Conservation (phyloP, 352 stramenopile species). For the Phytopythium montanum region DNA sequence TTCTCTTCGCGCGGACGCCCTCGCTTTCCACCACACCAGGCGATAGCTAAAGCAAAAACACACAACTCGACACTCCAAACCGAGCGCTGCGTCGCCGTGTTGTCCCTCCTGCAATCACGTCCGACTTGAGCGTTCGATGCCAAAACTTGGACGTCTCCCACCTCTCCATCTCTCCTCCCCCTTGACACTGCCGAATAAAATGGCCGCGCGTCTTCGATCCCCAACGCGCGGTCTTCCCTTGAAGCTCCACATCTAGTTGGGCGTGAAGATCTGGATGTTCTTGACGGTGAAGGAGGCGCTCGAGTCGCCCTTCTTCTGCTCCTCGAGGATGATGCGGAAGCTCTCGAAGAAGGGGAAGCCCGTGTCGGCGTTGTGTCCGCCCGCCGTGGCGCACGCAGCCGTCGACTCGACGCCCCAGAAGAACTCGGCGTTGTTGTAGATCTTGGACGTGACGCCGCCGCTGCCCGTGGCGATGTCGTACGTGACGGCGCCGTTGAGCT, state of each 20-base stretch:
- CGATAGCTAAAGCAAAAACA: neutral
- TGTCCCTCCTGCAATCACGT: neutral
- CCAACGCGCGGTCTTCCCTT: constrained; percentile 1
- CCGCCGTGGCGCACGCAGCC: constrained; percentile 31
- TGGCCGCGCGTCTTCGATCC: neutral
- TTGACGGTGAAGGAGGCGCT: constrained; percentile 68
- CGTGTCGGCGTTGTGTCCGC: constrained; percentile 56
- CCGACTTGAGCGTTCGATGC: neutral
- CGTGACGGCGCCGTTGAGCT: constrained; percentile 46
- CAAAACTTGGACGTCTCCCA: neutral
- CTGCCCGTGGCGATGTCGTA: constrained; percentile 52
- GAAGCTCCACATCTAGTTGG: constrained; percentile 28
- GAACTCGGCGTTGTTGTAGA: constrained; percentile 72
- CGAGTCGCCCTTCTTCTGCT: constrained; percentile 71
- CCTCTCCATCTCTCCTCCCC: too few relatives aligned
- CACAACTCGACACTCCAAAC: neutral
- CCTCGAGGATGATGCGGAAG: constrained; percentile 69
- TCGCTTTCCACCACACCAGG: neutral
- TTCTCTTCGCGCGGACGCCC: neutral
- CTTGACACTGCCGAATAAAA: constrained; percentile 3
- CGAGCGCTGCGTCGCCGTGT: neutral
- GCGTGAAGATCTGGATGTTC: constrained; percentile 72
- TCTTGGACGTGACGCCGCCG: constrained; percentile 50
- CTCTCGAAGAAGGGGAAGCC: constrained; percentile 79
- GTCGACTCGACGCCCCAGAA: constrained; percentile 61